phyloP scores from a whole-genome alignment of 2,329 filamentous ascomycete genomes.

The Mycogone perniciosa region DNA sequence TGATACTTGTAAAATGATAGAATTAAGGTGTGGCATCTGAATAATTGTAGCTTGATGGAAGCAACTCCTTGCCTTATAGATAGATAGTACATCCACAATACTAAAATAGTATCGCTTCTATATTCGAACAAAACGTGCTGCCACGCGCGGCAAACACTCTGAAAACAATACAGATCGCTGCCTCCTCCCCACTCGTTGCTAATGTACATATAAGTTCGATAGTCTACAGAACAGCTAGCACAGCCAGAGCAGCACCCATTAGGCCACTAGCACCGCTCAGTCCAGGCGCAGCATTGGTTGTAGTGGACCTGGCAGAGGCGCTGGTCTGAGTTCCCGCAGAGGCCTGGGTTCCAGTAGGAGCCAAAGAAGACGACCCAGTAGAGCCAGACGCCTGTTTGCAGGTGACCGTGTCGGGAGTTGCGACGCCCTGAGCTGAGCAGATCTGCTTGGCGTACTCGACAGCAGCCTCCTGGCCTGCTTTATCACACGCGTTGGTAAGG shows the following conservation, averaged over 20 bases:
- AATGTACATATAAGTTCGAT: not conserved
- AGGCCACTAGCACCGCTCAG: conserved; percentile 15
- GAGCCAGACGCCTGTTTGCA: conserved; percentile 24
- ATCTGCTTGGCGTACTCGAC: conserved; percentile 33
- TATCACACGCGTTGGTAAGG: conserved; percentile 29
- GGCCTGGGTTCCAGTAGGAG: not conserved
- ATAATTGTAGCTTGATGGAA: not conserved
- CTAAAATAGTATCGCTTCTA: too few species aligned
- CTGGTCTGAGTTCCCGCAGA: not conserved
- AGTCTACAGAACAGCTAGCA: conserved; percentile 24
- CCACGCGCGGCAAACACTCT: not conserved
- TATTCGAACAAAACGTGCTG: too few species aligned
- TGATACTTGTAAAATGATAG: conserved; percentile 1
- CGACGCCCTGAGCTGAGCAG: conserved; percentile 31
- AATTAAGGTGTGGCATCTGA: not conserved
- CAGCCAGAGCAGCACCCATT: conserved; percentile 22
- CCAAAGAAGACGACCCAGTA: conserved; percentile 3
- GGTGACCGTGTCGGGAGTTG: conserved; percentile 30
- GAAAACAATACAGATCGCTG: not conserved
- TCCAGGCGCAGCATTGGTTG: conserved; percentile 8
- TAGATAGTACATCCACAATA: too few species aligned
- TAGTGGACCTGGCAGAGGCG: not conserved
- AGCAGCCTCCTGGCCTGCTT: conserved; percentile 26
- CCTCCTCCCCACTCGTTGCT: not conserved
- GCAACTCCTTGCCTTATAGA: conserved; percentile 1